Conservation (phyloP, 2,329 filamentous ascomycete species). For the Elsinoe necatrix region DNA sequence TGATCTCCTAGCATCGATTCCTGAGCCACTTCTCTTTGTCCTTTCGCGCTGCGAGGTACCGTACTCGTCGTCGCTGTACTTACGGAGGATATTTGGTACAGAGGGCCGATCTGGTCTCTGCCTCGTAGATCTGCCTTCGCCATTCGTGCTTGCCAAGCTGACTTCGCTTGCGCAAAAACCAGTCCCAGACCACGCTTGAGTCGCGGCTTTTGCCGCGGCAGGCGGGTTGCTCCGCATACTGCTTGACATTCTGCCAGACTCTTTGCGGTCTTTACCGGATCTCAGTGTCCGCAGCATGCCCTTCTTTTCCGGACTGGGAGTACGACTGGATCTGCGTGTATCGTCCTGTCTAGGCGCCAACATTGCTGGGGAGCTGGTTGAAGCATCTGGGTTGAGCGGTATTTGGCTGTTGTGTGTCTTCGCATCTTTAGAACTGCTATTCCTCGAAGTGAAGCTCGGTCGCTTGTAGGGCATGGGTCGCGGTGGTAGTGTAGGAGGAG, state of each 20-base stretch:
- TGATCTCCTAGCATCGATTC: neutral
- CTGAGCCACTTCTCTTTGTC: neutral
- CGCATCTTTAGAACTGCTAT: slow-evolving; percentile 33
- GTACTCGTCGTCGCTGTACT: slow-evolving; percentile 5
- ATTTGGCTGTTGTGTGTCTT: slow-evolving; percentile 11
- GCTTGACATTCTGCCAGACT: slow-evolving; percentile 37
- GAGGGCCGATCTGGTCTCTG: slow-evolving; percentile 4
- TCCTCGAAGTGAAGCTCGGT: slow-evolving; percentile 36
- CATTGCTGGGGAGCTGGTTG: slow-evolving; percentile 25
- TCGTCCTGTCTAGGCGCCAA: slow-evolving; percentile 30
- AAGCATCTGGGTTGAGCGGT: slow-evolving; percentile 5
- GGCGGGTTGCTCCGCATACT: slow-evolving; percentile 41
- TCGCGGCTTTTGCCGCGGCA: slow-evolving; percentile 54
- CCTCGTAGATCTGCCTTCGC: slow-evolving; percentile 13
- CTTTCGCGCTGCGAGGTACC: neutral
- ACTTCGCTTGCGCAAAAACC: slow-evolving; percentile 23
- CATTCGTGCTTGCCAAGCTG: slow-evolving; percentile 17
- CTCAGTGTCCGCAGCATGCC: slow-evolving; percentile 41
- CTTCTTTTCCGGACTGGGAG: slow-evolving; percentile 53
- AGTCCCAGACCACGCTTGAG: slow-evolving; percentile 48
- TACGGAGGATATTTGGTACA: neutral
- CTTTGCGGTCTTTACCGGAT: slow-evolving; percentile 25
- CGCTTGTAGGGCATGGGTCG: slow-evolving; percentile 31
- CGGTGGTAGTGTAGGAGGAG: slow-evolving; percentile 38
- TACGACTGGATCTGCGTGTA: slow-evolving; percentile 43